Conservation (phyloP, 768 basidiomycete species). For the Neoboletus magnificus region DNA sequence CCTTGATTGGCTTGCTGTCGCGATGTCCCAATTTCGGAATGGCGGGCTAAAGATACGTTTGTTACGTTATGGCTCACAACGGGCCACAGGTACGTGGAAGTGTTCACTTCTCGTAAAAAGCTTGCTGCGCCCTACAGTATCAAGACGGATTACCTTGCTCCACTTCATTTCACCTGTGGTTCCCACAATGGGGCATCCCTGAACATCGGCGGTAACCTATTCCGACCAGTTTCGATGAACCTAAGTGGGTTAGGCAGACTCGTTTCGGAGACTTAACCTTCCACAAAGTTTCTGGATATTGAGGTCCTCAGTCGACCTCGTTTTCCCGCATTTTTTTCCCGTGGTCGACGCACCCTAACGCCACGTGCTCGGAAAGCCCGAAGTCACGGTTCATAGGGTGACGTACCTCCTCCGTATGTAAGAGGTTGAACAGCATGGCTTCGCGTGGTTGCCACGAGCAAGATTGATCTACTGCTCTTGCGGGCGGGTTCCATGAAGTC, state of each 20-base stretch:
- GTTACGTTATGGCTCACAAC: neutral
- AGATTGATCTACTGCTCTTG: neutral
- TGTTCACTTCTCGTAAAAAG: neutral
- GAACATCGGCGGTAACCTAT: neutral
- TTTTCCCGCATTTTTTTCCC: neutral
- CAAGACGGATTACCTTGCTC: neutral
- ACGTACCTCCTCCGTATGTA: slow-evolving; percentile 8
- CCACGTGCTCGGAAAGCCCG: neutral
- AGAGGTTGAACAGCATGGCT: slow-evolving; percentile 12
- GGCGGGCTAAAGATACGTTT: neutral
- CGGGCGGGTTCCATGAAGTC: neutral
- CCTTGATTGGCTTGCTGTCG: neutral
- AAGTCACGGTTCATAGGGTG: neutral
- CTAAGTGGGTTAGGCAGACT: neutral
- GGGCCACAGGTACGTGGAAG: neutral
- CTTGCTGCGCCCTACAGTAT: neutral
- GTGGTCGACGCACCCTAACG: neutral
- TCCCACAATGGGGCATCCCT: slow-evolving; percentile 10
- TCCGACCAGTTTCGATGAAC: neutral
- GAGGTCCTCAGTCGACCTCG: neutral
- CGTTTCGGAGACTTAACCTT: neutral
- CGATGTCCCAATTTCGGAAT: neutral
- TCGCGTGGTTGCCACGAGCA: slow-evolving; percentile 20
- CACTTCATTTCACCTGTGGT: neutral
- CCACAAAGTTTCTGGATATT: too few relatives aligned